Conservation (phyloP, 2,329 filamentous ascomycete genomes). For the Nigrospora sphaerica region DNA sequence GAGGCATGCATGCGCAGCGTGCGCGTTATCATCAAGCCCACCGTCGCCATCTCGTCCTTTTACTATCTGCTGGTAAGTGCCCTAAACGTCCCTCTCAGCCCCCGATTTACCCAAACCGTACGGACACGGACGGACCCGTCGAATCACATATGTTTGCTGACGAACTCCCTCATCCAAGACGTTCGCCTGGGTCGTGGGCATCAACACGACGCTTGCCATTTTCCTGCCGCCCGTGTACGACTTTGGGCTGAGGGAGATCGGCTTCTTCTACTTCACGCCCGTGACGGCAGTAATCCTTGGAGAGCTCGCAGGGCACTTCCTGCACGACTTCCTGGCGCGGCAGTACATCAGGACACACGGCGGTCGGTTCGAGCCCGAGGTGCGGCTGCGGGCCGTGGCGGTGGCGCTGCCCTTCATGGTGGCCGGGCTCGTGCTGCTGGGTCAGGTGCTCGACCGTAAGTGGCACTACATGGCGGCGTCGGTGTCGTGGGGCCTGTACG, state of each 20-base stretch:
- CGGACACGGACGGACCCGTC: too few species aligned
- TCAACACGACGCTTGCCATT: slow-evolving; percentile 49
- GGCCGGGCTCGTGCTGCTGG: slow-evolving; percentile 41
- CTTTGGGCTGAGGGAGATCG: slow-evolving; percentile 42
- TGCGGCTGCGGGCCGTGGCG: slow-evolving; percentile 40
- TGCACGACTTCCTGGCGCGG: slow-evolving; percentile 43
- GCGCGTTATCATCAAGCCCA: slow-evolving; percentile 30
- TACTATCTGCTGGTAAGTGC: slow-evolving; percentile 26
- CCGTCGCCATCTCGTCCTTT: slow-evolving; percentile 25
- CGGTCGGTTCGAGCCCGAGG: slow-evolving; percentile 51
- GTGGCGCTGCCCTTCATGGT: slow-evolving; percentile 41
- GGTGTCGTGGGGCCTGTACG: slow-evolving; percentile 45
- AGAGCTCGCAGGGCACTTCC: slow-evolving; percentile 46
- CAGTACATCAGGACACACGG: slow-evolving; percentile 36
- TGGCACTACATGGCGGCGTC: slow-evolving; percentile 46
- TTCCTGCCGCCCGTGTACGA: slow-evolving; percentile 42
- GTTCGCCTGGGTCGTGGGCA: slow-evolving; percentile 45
- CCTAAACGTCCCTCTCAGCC: not conserved
- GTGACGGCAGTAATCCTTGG: slow-evolving; percentile 47
- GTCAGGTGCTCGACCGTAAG: slow-evolving; percentile 38
- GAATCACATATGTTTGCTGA: not conserved
- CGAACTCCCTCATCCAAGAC: slow-evolving; percentile 15
- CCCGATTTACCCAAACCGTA: too few species aligned
- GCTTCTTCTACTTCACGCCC: slow-evolving; percentile 51
- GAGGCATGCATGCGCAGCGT: slow-evolving; percentile 31